Evolutionary conservation across 2,329 filamentous ascomycete species (phyloP), one percentile per base, ranked within the genome.

Genomic region (Ophiocordyceps sinensis): DNA sequence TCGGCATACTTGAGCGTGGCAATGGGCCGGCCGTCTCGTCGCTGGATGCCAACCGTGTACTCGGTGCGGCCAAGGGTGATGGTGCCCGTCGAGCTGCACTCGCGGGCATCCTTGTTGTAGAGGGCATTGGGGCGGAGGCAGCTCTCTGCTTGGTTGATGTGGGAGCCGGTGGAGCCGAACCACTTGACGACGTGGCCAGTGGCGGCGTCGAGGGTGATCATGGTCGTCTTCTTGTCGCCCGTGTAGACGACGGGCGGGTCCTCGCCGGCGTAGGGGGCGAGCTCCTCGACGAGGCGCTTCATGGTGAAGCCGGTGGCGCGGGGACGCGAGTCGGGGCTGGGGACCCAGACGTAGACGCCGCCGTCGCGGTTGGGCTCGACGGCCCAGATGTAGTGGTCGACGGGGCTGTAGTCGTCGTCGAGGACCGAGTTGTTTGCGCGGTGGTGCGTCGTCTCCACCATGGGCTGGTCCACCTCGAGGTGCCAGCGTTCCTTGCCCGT

Each of bases 1-100:
- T 98, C 91, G 11, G 86, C 83, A 56, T 93, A 98, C 49, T 79
- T 88, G 50, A 98, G 75, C 0, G 85, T 94, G 53, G 87, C 94
- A 46, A 98, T 82, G 8, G 77, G 75, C 44, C 81, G 75, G 2
- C 82, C 80, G 49, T 82, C 75, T 36, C 72, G 75, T 45, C 85
- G 80, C 48, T 87, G 82, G 36, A 98, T 93, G 42, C 74, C 78
- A 45, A 98, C 81, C 6, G 77, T 89, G 61, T 98, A 98, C 58
- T 95, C 87, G 32, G 85, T 86, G 40, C 85, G 77, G 26, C 86
- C 87, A 2, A 95, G 70, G 0, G 84, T 87, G 45, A 94, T 75
- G 29, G 82, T 91, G 28, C 86, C 84, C 36, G 75, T 78, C 10
- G 82, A 79, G 49, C 80, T 82, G 55, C 88, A 95, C 51, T 89